phyloP scores from a whole-genome alignment of 768 basidiomycete species.

The Mycena kentingensis region DNA sequence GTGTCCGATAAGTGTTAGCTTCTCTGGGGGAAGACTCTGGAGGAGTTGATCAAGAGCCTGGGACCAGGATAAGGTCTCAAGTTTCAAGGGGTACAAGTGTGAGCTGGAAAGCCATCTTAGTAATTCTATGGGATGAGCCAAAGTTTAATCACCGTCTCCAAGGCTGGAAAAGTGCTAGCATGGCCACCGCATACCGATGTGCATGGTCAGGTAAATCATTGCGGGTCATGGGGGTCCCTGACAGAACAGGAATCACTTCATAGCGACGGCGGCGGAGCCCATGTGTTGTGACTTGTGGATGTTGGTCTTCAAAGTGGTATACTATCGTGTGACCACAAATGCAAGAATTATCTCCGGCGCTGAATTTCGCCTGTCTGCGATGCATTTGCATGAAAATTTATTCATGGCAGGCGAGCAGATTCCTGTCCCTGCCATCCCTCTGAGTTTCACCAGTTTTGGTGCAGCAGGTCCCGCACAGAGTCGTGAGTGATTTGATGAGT shows the following conservation, averaged over 20 bases:
- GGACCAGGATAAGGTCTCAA: neutral
- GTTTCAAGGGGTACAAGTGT: slow-evolving; percentile 6
- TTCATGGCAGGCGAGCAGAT: too few species aligned
- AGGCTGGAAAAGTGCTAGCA: slow-evolving; percentile 14
- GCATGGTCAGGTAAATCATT: neutral
- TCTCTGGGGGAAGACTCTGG: neutral
- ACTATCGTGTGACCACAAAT: too few species aligned
- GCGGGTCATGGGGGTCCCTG: slow-evolving; percentile 13
- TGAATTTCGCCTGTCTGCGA: neutral
- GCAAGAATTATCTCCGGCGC: too few species aligned
- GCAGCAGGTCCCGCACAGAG: too few species aligned
- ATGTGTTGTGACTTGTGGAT: slow-evolving; percentile 11
- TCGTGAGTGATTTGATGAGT: too few species aligned
- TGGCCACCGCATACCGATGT: slow-evolving; percentile 7
- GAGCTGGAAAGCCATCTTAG: neutral
- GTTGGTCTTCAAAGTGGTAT: neutral
- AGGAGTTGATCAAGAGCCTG: slow-evolving; percentile 2
- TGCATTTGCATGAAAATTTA: too few species aligned
- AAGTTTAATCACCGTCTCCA: slow-evolving; percentile 6
- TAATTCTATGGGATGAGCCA: neutral
- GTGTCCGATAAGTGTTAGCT: slow-evolving; percentile 6
- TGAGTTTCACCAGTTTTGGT: too few species aligned
- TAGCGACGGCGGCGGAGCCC: neutral
- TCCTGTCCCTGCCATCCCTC: too few species aligned
- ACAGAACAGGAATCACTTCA: slow-evolving; percentile 8